These are phyloP conservation scores for Stenogyne calaminthoides DNA, from an alignment of 305 asterid genomes.

Conservation along the genomic window DNA sequence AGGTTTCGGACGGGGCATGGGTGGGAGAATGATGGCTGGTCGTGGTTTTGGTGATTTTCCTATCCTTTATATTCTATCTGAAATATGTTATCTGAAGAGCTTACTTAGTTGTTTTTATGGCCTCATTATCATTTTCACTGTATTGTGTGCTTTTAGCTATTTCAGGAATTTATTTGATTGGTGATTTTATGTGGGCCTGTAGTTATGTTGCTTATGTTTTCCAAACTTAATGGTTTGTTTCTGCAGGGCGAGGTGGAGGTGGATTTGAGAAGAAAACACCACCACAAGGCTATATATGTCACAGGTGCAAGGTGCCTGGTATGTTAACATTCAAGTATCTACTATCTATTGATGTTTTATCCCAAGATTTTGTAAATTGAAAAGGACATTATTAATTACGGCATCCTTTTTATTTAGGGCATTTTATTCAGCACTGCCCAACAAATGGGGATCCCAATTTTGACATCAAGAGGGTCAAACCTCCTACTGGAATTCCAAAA, in stretches of 20 bases:
- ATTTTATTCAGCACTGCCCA: constrained; percentile 95
- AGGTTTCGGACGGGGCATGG: constrained; percentile 72
- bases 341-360: too few species aligned
- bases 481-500: constrained; percentile 92
- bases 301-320: constrained; percentile 95
- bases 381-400: not conserved
- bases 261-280: constrained; percentile 86
- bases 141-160: not conserved
- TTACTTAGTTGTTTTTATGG: constrained; percentile 8
- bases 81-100: constrained; percentile 9
- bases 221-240: constrained; percentile 25
- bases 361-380: not conserved
- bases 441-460: constrained; percentile 88
- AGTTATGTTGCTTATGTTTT: constrained; percentile 2
- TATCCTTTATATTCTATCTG: constrained; percentile 14
- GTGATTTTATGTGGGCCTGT: constrained; percentile 11
- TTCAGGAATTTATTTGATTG: not conserved
- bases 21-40: constrained; percentile 69
- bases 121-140: not conserved
- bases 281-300: constrained; percentile 87
- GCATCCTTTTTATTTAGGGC: constrained; percentile 55
- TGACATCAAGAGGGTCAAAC: constrained; percentile 84
- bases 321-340: constrained; percentile 22
- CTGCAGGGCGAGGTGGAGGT: constrained; percentile 71
- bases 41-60: constrained; percentile 73